A percentile compares a stretch with the other conserved stretches of the same genome.
Conservation (phyloP, 1,284 basidiomycete species). For the Taiwanofungus camphoratus region DNA sequence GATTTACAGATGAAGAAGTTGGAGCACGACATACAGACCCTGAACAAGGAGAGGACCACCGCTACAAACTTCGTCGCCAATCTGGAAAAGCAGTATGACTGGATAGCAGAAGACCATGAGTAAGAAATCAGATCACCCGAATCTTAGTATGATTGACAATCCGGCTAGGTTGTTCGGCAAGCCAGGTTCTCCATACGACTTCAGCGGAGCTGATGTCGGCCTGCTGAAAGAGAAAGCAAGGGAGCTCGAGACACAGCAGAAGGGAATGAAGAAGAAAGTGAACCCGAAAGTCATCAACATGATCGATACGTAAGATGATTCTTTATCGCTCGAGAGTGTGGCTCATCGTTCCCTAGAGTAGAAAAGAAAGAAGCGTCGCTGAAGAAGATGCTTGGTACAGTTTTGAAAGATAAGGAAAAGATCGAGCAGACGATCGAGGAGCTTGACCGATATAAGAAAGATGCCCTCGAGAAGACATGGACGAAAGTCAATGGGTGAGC, state of each 20-base stretch:
- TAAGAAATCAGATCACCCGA: constrained; percentile 34
- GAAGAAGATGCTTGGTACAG: constrained; percentile 86
- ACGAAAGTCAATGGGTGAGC: constrained; percentile 88
- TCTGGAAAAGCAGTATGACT: constrained; percentile 81
- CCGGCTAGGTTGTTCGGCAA: constrained; percentile 72
- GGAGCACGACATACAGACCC: constrained; percentile 44
- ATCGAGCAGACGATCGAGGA: constrained; percentile 94
- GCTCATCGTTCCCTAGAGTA: constrained; percentile 47
- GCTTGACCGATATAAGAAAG: constrained; percentile 91
- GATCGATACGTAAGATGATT: constrained; percentile 77
- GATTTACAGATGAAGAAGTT: constrained; percentile 65
- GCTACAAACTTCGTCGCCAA: constrained; percentile 41
- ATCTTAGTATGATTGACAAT: neutral
- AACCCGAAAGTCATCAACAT: constrained; percentile 95
- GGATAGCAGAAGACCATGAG: constrained; percentile 88
- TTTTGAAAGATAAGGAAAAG: constrained; percentile 92
- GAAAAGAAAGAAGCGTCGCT: constrained; percentile 91
- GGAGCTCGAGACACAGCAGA: constrained; percentile 78
- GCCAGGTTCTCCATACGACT: constrained; percentile 80
- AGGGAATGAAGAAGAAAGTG: constrained; percentile 90
- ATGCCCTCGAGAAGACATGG: constrained; percentile 93
- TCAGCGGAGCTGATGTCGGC: constrained; percentile 64
- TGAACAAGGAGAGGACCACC: constrained; percentile 49
- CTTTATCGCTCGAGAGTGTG: constrained; percentile 3
- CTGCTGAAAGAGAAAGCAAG: constrained; percentile 63